Percentiles rank a stretch among this genome's conserved stretches.
Conservation (phyloP, 2,329 filamentous ascomycete genomes). For the Xylaria sp. region DNA sequence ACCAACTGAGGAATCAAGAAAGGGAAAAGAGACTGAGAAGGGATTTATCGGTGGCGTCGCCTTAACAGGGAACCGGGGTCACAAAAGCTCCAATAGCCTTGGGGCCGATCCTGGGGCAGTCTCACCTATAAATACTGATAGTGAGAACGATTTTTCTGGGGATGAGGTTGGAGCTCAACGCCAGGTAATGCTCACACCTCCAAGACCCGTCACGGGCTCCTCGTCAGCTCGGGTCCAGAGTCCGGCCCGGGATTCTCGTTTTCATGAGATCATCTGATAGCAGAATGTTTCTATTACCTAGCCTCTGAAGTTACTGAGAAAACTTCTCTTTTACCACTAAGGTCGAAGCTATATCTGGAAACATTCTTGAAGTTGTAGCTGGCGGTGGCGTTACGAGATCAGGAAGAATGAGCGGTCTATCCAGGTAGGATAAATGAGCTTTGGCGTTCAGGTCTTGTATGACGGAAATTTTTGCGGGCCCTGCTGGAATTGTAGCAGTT, state of each 20-base stretch:
- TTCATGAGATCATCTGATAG: constrained; percentile 63
- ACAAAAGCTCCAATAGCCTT: constrained; percentile 57
- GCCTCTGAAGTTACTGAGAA: neutral
- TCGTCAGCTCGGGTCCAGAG: constrained; percentile 57
- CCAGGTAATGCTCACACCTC: constrained; percentile 52
- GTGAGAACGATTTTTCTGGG: constrained; percentile 52
- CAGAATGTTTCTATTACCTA: no score
- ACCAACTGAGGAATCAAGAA: constrained; percentile 50
- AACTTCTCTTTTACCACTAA: neutral
- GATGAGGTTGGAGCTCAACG: constrained; percentile 57
- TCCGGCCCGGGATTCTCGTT: constrained; percentile 66
- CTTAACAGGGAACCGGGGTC: constrained; percentile 54
- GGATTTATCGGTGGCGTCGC: constrained; percentile 64
- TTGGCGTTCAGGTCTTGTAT: neutral
- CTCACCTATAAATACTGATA: constrained; percentile 48
- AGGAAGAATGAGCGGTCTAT: neutral
- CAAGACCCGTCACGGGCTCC: constrained; percentile 51
- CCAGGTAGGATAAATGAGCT: neutral
- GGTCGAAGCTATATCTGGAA: neutral
- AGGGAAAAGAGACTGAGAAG: constrained; percentile 48
- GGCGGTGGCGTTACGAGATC: constrained; percentile 3
- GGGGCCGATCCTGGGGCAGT: constrained; percentile 41
- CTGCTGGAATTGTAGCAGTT: constrained; percentile 29
- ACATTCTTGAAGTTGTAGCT: neutral
- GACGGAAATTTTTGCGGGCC: constrained; percentile 1